Percentiles rank a stretch among this genome's conserved stretches.
phyloP scores from a whole-genome alignment of 805 yeast genomes.

The Candida boidinii region DNA sequence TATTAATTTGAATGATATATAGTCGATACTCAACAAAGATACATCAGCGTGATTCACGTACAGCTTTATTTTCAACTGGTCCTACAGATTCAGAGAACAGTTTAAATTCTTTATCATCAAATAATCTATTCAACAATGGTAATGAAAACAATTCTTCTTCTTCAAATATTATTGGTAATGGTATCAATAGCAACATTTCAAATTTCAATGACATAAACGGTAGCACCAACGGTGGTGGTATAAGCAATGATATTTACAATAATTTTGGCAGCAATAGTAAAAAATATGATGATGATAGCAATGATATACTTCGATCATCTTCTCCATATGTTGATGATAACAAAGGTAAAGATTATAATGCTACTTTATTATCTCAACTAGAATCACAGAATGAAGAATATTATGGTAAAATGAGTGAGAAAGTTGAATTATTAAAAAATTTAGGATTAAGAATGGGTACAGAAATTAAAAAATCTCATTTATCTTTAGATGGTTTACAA shows the following conservation, averaged over 20 bases:
- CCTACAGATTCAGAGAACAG: no score
- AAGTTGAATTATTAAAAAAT: constrained; percentile 45
- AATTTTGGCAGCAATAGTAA: background rate
- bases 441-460: constrained; percentile 53
- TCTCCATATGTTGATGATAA: constrained; percentile 33
- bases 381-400: constrained; percentile 64
- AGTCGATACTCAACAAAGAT: constrained; percentile 23
- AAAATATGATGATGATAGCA: background rate
- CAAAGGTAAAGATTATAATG: constrained; percentile 33
- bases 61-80: constrained; percentile 15
- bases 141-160: no score
- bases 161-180: no score
- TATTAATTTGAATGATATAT: no score
- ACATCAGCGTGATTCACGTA: constrained; percentile 22
- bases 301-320: constrained; percentile 20
- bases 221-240: background rate
- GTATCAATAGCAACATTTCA: background rate
- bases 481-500: constrained; percentile 16
- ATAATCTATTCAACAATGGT: no score
- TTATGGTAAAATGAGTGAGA: constrained; percentile 42
- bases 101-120: no score
- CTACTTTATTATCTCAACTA: constrained; percentile 45
- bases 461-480: constrained; percentile 37
- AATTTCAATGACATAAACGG: background rate
- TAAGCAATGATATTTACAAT: background rate